Percentiles rank a stretch among this genome's conserved stretches.
Conservation (phyloP, 352 stramenopile species). For the Pelagophyceae sp. region DNA sequence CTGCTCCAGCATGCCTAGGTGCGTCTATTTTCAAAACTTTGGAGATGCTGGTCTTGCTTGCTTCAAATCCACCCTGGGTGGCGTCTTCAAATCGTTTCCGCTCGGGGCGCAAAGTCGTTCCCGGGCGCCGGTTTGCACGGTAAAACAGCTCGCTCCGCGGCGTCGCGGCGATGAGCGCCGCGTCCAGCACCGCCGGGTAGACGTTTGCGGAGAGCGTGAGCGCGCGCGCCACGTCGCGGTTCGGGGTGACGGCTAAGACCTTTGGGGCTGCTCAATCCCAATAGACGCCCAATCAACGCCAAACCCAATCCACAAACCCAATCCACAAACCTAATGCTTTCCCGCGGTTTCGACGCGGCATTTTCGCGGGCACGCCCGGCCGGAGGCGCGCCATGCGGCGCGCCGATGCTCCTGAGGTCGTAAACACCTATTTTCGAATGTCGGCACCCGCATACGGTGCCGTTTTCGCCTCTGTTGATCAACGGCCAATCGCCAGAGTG, state of each 20-base stretch:
- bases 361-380: conserved; percentile 26
- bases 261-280: too few relatives aligned
- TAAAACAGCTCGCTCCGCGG: not conserved
- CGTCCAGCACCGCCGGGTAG: conserved; percentile 35
- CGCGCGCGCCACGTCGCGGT: conserved; percentile 30
- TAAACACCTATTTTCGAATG: conserved; percentile 66
- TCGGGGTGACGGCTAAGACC: conserved; percentile 37
- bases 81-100: too few relatives aligned
- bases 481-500: too few relatives aligned
- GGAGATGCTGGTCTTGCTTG: not conserved
- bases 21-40: too few relatives aligned
- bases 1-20: conserved; percentile 15
- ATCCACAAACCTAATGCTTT: too few relatives aligned
- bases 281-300: too few relatives aligned
- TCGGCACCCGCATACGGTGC: too few relatives aligned
- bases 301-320: too few relatives aligned
- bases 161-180: conserved; percentile 1
- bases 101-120: not conserved
- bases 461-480: too few relatives aligned
- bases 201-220: conserved; percentile 36
- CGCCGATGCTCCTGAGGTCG: conserved; percentile 49
- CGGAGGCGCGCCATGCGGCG: conserved; percentile 36
- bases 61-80: too few relatives aligned
- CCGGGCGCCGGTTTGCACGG: not conserved
- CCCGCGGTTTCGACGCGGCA: too few relatives aligned